Percentiles rank a stretch among this genome's conserved stretches.
Evolutionary conservation across 345 rosid species (phyloP).

Genomic region (Trapa bicornis): DNA sequence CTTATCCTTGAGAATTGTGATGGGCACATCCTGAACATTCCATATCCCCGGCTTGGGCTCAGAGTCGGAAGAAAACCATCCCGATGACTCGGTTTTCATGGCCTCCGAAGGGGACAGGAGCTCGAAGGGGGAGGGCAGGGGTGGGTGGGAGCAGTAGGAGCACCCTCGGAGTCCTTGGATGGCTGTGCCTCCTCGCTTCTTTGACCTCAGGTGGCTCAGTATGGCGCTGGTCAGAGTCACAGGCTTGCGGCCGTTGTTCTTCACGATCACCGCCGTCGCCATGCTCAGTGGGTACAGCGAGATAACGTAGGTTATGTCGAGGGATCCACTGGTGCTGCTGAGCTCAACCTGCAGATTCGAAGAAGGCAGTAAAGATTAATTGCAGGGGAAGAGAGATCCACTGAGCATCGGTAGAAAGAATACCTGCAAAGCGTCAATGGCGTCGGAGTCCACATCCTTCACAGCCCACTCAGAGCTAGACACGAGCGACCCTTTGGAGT

Average conservation of each 20-base stretch:
- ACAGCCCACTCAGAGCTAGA: slow-evolving; percentile 54
- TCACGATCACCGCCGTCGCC: slow-evolving; percentile 61
- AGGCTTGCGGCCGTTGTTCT: slow-evolving; percentile 57
- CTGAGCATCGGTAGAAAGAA: too few species aligned
- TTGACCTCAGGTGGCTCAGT: slow-evolving; percentile 58
- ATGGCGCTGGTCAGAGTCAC: slow-evolving; percentile 58
- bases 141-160: slow-evolving; percentile 54
- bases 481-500: slow-evolving; percentile 37
- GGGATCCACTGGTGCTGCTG: slow-evolving; percentile 44
- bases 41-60: slow-evolving; percentile 57
- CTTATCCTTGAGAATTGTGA: slow-evolving; percentile 46
- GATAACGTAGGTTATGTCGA: slow-evolving; percentile 50
- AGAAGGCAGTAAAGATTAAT: not conserved
- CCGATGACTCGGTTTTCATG: slow-evolving; percentile 56
- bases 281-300: slow-evolving; percentile 63
- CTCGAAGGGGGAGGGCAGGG: slow-evolving; percentile 64
- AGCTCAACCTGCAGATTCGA: slow-evolving; percentile 48
- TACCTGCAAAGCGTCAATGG: slow-evolving; percentile 91
- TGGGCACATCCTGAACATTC: slow-evolving; percentile 47
- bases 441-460: slow-evolving; percentile 65
- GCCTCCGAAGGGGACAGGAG: slow-evolving; percentile 71
- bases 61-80: slow-evolving; percentile 41
- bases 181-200: slow-evolving; percentile 39
- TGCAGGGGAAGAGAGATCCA: too few species aligned
- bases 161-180: slow-evolving; percentile 58